These are phyloP conservation scores for Diaporthe sp. DNA, from an alignment of 2,329 filamentous ascomycete species.

Conservation along the genomic window DNA sequence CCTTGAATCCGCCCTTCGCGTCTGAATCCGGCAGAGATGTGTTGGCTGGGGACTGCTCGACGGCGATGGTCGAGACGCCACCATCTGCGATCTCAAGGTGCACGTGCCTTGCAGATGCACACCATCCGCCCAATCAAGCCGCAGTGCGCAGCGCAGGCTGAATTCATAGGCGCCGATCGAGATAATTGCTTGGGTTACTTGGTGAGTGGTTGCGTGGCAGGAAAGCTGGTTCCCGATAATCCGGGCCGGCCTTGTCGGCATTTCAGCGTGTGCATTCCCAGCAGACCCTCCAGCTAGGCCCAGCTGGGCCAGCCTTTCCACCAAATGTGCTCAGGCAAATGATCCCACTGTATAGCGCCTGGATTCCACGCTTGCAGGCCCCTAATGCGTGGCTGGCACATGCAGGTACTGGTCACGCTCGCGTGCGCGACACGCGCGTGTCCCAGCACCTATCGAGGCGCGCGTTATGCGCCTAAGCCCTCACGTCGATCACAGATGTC, in stretches of 20 bases:
- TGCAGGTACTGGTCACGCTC: slow-evolving; percentile 27
- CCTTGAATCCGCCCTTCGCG: neutral
- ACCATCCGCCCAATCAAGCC: neutral
- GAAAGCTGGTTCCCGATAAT: neutral
- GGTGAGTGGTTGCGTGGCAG: no score
- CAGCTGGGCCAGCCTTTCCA: neutral
- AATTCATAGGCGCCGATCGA: neutral
- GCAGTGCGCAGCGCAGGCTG: neutral
- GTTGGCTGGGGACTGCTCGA: neutral
- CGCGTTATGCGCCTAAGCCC: slow-evolving; percentile 20
- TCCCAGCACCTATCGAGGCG: neutral
- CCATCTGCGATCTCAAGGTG: slow-evolving; percentile 2
- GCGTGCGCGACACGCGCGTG: slow-evolving; percentile 13
- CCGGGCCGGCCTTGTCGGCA: neutral
- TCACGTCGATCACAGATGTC: neutral
- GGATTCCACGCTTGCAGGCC: neutral
- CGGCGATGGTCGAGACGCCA: neutral
- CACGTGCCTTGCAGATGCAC: neutral
- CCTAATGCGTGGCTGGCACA: slow-evolving; percentile 28
- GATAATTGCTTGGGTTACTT: neutral
- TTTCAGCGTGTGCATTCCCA: neutral
- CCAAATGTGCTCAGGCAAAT: neutral
- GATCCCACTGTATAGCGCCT: neutral
- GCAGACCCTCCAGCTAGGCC: neutral
- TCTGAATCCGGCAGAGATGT: neutral